Conservation (phyloP, 1,139 yeast species). For the Candida tunisiensis region DNA sequence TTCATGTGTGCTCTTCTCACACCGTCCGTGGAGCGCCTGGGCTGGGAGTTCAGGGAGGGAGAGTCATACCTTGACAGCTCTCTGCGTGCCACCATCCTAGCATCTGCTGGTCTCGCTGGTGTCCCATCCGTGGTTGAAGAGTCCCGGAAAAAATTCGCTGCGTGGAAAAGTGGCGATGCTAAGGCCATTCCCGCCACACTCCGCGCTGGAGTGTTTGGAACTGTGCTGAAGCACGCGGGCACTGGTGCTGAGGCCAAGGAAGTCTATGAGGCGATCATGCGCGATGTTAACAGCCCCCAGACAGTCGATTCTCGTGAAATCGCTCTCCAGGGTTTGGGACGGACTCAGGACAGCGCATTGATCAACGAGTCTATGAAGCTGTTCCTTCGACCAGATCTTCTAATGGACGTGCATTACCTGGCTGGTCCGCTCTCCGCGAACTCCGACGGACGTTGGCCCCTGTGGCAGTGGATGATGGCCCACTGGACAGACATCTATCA, state of each 20-base stretch:
- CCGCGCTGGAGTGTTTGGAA: slow-evolving; percentile 49
- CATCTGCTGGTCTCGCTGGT: slow-evolving; percentile 46
- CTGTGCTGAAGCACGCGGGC: slow-evolving; percentile 57
- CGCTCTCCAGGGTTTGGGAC: slow-evolving; percentile 64
- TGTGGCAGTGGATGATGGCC: slow-evolving; percentile 64
- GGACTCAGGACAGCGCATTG: slow-evolving; percentile 40
- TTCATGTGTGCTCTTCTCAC: slow-evolving; percentile 46
- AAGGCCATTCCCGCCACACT: slow-evolving; percentile 70
- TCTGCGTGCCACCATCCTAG: slow-evolving; percentile 57
- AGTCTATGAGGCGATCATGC: slow-evolving; percentile 42
- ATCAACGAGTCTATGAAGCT: slow-evolving; percentile 43
- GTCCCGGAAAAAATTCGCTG: slow-evolving; percentile 39
- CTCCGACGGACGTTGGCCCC: slow-evolving; percentile 41
- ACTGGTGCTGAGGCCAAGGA: slow-evolving; percentile 44
- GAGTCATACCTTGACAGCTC: slow-evolving; percentile 64
- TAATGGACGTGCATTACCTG: slow-evolving; percentile 60
- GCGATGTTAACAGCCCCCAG: slow-evolving; percentile 47
- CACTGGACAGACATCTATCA: slow-evolving; percentile 56
- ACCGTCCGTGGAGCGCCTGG: slow-evolving; percentile 39
- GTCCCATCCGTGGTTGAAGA: slow-evolving; percentile 37
- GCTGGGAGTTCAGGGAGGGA: slow-evolving; percentile 46
- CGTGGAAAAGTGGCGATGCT: slow-evolving; percentile 46
- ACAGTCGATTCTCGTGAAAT: slow-evolving; percentile 60
- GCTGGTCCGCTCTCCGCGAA: slow-evolving; percentile 57
- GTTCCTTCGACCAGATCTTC: slow-evolving; percentile 49